These are phyloP conservation scores for Linnemannia schmuckeri DNA, from an alignment of 192 early-diverging fungal species.

Conservation along the genomic window DNA sequence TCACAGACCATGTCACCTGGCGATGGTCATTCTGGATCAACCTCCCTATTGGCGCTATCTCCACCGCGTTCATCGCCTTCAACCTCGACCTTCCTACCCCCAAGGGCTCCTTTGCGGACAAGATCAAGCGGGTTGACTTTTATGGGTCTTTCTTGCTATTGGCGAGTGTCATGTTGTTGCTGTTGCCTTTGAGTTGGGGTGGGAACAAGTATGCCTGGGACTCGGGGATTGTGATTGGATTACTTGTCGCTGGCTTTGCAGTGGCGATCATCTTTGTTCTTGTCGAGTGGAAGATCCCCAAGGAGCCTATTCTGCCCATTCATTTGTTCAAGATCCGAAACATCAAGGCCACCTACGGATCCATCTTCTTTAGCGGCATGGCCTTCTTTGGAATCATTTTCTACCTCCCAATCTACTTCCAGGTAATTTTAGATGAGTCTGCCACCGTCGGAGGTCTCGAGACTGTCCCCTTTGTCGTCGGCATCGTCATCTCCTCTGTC, in stretches of 20 bases:
- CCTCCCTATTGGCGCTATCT: conserved; percentile 55
- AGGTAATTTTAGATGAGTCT: conserved; percentile 64
- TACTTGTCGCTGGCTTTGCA: conserved; percentile 61
- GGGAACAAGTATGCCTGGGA: conserved; percentile 72
- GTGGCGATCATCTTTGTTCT: conserved; percentile 57
- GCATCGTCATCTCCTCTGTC: conserved; percentile 63
- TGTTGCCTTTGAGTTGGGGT: conserved; percentile 74
- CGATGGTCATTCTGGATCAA: conserved; percentile 78
- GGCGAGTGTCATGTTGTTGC: conserved; percentile 60
- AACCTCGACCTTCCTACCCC: conserved; percentile 65
- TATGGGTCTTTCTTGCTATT: conserved; percentile 67
- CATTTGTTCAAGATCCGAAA: conserved; percentile 64
- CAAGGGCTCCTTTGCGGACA: conserved; percentile 57
- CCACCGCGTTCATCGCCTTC: conserved; percentile 43
- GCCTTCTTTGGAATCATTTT: conserved; percentile 69
- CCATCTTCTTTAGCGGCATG: conserved; percentile 64
- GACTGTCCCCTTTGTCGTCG: conserved; percentile 69
- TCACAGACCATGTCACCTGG: conserved; percentile 74
- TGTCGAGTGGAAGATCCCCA: conserved; percentile 64
- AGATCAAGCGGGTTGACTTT: conserved; percentile 72
- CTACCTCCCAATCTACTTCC: conserved; percentile 74
- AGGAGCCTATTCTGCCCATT: conserved; percentile 68
- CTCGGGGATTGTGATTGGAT: conserved; percentile 63
- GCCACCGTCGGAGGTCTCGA: conserved; percentile 68
- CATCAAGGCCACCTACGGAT: conserved; percentile 58